phyloP scores from a whole-genome alignment of 1,284 basidiomycete genomes.

The Microstroma glucosiphilum region DNA sequence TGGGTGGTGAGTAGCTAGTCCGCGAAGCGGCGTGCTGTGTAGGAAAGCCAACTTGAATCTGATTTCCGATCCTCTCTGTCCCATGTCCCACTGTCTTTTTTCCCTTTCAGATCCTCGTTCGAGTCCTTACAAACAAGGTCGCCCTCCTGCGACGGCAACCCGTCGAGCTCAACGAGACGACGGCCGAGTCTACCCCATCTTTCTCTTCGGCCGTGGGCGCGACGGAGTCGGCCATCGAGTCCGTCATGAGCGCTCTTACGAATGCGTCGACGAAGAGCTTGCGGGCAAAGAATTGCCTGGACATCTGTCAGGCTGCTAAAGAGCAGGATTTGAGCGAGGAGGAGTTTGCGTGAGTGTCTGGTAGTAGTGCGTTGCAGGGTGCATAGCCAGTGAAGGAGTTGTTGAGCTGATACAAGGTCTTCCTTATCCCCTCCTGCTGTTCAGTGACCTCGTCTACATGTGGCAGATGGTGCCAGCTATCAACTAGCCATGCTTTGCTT shows the following conservation, averaged over 20 bases:
- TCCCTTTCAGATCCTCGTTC: background rate
- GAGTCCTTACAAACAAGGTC: background rate
- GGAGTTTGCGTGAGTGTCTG: slow-evolving; percentile 2
- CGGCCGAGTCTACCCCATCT: no score
- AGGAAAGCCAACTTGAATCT: background rate
- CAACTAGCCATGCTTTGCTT: no score
- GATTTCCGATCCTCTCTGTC: background rate
- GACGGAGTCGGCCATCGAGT: slow-evolving; percentile 1
- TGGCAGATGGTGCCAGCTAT: no score
- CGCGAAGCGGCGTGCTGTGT: background rate
- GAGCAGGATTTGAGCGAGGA: slow-evolving; percentile 3
- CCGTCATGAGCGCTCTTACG: background rate
- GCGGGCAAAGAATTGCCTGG: background rate
- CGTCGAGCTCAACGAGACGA: no score
- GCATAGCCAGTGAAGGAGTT: no score
- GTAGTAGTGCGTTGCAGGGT: background rate
- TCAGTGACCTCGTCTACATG: no score
- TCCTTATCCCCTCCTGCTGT: no score
- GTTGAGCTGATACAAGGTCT: no score
- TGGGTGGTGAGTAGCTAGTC: background rate
- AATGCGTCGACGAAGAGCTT: background rate
- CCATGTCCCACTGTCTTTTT: background rate
- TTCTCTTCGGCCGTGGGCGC: background rate
- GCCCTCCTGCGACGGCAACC: background rate
- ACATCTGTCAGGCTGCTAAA: slow-evolving; percentile 3